Evolutionary conservation across 805 yeast species (phyloP).

Genomic region (Candida pini): DNA sequence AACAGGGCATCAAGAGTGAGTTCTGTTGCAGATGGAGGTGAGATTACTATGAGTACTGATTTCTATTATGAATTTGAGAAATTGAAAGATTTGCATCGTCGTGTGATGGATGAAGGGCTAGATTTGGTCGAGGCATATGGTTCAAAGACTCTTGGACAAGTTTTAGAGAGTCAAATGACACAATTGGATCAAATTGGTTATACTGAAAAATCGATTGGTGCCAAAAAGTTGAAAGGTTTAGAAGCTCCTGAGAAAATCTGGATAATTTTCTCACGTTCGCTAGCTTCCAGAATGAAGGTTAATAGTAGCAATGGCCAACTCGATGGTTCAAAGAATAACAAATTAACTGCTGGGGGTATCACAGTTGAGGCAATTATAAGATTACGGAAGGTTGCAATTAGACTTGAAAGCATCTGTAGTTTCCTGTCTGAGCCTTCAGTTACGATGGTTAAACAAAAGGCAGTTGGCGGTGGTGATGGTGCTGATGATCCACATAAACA

Average conservation of each 20-base stretch:
- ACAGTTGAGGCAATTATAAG: conserved; percentile 24
- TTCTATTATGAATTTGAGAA: conserved; percentile 67
- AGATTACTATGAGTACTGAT: conserved; percentile 80
- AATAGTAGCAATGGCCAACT: conserved; percentile 29
- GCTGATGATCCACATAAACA: conserved; percentile 13
- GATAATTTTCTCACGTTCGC: conserved; percentile 62
- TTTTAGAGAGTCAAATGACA: conserved; percentile 59
- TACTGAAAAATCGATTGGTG: conserved; percentile 67
- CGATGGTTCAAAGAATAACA: conserved; percentile 20
- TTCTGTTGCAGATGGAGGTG: conserved; percentile 98
- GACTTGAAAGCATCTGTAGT: conserved; percentile 56
- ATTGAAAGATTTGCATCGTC: conserved; percentile 43
- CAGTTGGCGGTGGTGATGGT: background rate
- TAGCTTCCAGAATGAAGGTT: conserved; percentile 55
- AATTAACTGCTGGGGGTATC: conserved; percentile 25
- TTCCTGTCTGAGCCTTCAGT: conserved; percentile 31
- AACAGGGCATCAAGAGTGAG: conserved; percentile 90
- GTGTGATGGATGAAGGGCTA: conserved; percentile 27
- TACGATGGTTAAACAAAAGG: conserved; percentile 3
- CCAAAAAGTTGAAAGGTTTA: conserved; percentile 84
- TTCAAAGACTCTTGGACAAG: conserved; percentile 29
- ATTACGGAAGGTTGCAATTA: conserved; percentile 49
- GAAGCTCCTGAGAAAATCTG: conserved; percentile 90
- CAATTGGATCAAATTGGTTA: conserved; percentile 67
- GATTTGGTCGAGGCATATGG: conserved; percentile 37